phyloP scores from a whole-genome alignment of 2,329 filamentous ascomycete species.

The Cladobotryum protrusum region DNA sequence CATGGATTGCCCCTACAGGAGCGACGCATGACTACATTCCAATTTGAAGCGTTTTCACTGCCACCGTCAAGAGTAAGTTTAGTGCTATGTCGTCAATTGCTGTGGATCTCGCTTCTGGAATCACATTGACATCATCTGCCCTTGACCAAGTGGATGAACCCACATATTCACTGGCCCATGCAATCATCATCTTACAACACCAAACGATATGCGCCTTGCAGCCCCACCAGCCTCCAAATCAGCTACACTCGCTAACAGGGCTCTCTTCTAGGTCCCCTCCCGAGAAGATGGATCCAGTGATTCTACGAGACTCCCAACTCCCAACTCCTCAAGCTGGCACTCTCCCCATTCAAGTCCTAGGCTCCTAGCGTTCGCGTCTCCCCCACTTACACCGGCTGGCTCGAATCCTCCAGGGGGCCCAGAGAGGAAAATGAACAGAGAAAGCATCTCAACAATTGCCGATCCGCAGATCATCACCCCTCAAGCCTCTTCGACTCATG shows the following conservation, averaged over 20 bases:
- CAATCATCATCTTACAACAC: not conserved
- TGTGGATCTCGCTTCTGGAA: not conserved
- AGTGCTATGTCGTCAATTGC: not conserved
- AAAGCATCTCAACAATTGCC: slow-evolving; percentile 32
- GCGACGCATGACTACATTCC: slow-evolving; percentile 75
- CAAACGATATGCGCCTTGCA: too few relatives aligned
- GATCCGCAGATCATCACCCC: slow-evolving; percentile 55
- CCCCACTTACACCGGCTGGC: slow-evolving; percentile 80
- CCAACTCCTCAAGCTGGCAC: slow-evolving; percentile 55
- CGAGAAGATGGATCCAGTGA: slow-evolving; percentile 54
- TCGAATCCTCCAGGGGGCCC: slow-evolving; percentile 42
- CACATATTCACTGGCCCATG: slow-evolving; percentile 1
- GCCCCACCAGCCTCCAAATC: not conserved
- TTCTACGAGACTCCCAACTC: slow-evolving; percentile 58
- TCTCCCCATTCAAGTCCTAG: slow-evolving; percentile 64
- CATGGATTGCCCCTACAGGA: slow-evolving; percentile 74
- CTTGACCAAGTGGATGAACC: not conserved
- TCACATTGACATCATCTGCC: not conserved
- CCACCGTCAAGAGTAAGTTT: slow-evolving; percentile 71
- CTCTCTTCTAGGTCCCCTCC: slow-evolving; percentile 45
- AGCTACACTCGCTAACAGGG: slow-evolving; percentile 21
- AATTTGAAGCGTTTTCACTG: slow-evolving; percentile 85
- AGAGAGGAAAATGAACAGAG: slow-evolving; percentile 24
- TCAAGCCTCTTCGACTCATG: slow-evolving; percentile 56
- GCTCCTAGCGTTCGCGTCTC: slow-evolving; percentile 70